Base-by-base conservation (phyloP, 345 rosid species). In the Limnanthes douglasii region DNA sequence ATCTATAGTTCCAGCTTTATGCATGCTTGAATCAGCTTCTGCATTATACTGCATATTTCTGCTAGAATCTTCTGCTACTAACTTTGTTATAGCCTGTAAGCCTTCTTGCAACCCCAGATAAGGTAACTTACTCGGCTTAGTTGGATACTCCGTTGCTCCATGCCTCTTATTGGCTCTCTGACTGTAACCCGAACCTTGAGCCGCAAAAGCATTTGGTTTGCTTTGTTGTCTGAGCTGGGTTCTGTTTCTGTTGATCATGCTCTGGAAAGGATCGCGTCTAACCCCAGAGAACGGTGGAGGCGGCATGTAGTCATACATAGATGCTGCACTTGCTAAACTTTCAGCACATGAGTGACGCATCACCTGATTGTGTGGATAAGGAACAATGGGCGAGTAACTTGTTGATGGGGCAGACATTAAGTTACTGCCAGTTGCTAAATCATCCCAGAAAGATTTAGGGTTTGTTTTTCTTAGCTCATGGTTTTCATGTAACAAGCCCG, bases 131-230 rank as follows among this genome's bases (percentile, higher is more conserved):
- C 30, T 16, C 1, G 34, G 44, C 37, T 39, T 57, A 16, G 15
- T 25, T 17, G 22, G 16, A 34, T 30, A 38, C 23, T 42, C 54
- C 22, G 6, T 38, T 8, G 33, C 33, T 6, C 49, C 58, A 19
- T 51, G 26, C 40, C 71, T 57, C 55, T 61, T 69, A 41, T 23
- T 69, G 33, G 45, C 27, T 45, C 49, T 56, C 28, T 41, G 50
- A 31, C 33, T 15, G 43, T n/a, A n/a, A n/a, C n/a, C n/a, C n/a
- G n/a, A n/a, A n/a, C n/a, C n/a, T n/a, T 27, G 41, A 18, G 34
- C 35, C 25, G 54, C 53, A 19, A 23, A 51, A 36, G 37, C 12
- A 15, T 45, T 55, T 16, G 46, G 48, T 37, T 34, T 47, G 39
- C 33, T 45, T 27, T 50, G 38, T n/a, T 49, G 57, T 37, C 28